Conservation (phyloP, 768 basidiomycete genomes). For the Dacryopinax primogenitus region DNA sequence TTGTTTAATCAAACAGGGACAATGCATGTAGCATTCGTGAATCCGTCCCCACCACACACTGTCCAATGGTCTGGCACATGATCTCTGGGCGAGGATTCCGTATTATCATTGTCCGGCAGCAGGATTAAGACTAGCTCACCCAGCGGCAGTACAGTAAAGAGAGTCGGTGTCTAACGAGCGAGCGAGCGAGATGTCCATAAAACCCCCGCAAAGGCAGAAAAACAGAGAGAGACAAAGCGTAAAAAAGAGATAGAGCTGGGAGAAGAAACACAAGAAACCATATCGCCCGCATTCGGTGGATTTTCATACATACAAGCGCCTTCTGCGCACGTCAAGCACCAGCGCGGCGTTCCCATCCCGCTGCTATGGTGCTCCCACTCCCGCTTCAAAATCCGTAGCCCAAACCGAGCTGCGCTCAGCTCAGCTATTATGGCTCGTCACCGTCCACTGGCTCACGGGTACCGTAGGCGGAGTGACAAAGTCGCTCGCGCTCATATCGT, state of each 20-base stretch:
- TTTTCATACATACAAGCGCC: neutral
- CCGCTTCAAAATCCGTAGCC: neutral
- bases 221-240: neutral
- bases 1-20: neutral
- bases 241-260: neutral
- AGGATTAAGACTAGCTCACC: neutral
- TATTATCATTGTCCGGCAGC: slow-evolving; percentile 5
- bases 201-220: neutral
- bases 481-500: slow-evolving; percentile 43
- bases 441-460: slow-evolving; percentile 55
- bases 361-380: neutral
- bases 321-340: no score
- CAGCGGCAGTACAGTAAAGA: slow-evolving; percentile 2
- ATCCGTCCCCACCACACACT: neutral
- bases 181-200: neutral
- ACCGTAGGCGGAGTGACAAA: slow-evolving; percentile 64
- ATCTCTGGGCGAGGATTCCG: neutral
- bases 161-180: neutral
- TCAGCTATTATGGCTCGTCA: slow-evolving; percentile 55
- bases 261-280: neutral
- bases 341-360: neutral
- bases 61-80: neutral
- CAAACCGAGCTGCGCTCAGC: neutral
- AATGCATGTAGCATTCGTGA: slow-evolving; percentile 1
- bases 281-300: neutral